Conservation (phyloP, 2,329 filamentous ascomycete species). For the Cladophialophora immunda region DNA sequence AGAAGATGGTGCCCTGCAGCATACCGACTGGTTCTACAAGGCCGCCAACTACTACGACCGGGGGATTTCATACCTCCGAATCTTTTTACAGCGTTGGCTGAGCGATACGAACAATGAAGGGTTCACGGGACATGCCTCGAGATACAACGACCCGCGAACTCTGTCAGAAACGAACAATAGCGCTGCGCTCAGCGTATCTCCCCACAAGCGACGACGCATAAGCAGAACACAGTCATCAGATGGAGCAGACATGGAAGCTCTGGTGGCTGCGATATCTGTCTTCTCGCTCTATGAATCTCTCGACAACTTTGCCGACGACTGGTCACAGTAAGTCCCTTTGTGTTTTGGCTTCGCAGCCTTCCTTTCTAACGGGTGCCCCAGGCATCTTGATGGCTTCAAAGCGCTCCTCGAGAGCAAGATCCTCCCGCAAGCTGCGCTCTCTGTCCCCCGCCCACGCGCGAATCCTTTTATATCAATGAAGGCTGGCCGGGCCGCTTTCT, state of each 20-base stretch:
- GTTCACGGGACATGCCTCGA: conserved; percentile 30
- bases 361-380: conserved; percentile 6
- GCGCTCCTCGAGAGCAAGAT: conserved; percentile 60
- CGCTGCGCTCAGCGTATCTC: background rate
- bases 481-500: conserved; percentile 68
- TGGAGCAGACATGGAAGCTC: conserved; percentile 61
- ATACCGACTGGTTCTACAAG: conserved; percentile 67
- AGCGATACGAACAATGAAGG: conserved; percentile 34
- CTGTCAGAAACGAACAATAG: conserved; percentile 25
- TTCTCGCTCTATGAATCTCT: conserved; percentile 73
- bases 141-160: conserved; percentile 24
- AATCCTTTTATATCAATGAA: conserved; percentile 56
- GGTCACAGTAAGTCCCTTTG: conserved; percentile 56
- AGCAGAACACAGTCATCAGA: conserved; percentile 25
- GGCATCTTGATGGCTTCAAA: conserved; percentile 71
- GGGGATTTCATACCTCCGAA: conserved; percentile 61
- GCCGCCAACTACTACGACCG: conserved; percentile 68
- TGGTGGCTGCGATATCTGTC: conserved; percentile 71
- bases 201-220: conserved; percentile 52
- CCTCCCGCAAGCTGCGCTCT: conserved; percentile 49
- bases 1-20: conserved; percentile 41
- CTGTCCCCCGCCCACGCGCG: conserved; percentile 28
- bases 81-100: conserved; percentile 50
- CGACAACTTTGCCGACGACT: conserved; percentile 70
- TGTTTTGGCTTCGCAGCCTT: background rate